Conservation (phyloP, 2,329 filamentous ascomycete genomes). For the Trichophyton mentagrophytes region DNA sequence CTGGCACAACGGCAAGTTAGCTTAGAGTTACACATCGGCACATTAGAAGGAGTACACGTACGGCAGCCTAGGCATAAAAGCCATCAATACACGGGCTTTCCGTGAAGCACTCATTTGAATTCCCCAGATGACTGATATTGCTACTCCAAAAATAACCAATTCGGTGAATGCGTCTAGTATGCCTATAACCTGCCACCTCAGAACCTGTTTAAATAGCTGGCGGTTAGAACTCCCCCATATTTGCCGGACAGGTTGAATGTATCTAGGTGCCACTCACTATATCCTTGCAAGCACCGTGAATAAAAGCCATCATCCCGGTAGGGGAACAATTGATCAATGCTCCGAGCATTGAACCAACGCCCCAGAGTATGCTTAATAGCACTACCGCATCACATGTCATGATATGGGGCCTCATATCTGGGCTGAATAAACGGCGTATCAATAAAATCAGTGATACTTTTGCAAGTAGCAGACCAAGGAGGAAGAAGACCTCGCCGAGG, state of each 20-base stretch:
- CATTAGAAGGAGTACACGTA: neutral
- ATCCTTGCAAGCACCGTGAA: neutral
- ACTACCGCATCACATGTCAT: neutral
- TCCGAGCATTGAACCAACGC: neutral
- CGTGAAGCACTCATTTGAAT: neutral
- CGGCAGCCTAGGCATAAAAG: neutral
- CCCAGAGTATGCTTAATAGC: neutral
- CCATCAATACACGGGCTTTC: neutral
- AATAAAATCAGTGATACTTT: neutral
- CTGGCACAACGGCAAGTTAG: neutral
- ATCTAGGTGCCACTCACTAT: neutral
- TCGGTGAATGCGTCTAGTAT: neutral
- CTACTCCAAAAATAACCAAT: neutral
- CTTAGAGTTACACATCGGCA: neutral
- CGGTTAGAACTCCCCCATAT: neutral
- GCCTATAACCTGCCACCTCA: neutral
- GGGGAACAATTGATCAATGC: neutral
- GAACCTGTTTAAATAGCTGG: neutral
- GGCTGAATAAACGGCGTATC: neutral
- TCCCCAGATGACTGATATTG: neutral
- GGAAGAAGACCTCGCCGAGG: neutral
- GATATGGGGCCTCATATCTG: neutral
- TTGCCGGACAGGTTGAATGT: too few species aligned
- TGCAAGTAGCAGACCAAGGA: neutral
- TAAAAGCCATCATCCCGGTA: neutral